Percentiles rank a stretch among this genome's conserved stretches.
Conservation (phyloP, 2,329 filamentous ascomycete genomes). For the Scedosporium aurantiacum region DNA sequence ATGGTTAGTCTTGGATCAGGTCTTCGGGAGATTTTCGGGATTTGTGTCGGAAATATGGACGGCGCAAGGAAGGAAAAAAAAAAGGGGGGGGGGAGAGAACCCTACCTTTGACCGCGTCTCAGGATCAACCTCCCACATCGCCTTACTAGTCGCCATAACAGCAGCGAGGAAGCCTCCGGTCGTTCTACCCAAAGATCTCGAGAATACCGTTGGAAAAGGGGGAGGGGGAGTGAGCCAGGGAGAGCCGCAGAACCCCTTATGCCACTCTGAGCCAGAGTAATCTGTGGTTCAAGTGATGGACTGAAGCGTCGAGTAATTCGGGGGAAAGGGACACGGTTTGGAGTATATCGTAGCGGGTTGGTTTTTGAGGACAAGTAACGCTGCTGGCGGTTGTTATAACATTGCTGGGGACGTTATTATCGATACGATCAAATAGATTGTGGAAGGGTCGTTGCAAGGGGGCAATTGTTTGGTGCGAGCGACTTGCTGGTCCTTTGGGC, state of each 20-base stretch:
- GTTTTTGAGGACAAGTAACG: not conserved
- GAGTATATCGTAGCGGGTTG: not conserved
- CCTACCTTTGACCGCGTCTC: constrained; percentile 89
- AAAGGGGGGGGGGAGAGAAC: not conserved
- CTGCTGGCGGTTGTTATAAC: not conserved
- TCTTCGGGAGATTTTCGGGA: not conserved
- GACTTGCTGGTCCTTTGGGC: not conserved
- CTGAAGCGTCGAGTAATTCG: not conserved
- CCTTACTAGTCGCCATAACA: constrained; percentile 51
- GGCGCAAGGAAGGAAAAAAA: constrained; percentile 1
- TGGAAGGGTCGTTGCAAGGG: not conserved
- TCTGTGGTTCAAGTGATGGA: too few relatives aligned
- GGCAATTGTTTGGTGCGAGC: not conserved
- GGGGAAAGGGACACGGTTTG: not conserved
- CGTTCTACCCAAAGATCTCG: not conserved
- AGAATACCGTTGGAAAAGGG: not conserved
- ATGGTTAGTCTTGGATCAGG: not conserved
- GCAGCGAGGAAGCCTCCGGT: not conserved
- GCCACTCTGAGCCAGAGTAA: too few relatives aligned
- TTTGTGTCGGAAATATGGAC: not conserved
- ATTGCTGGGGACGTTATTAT: not conserved
- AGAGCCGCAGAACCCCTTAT: not conserved
- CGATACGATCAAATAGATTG: not conserved
- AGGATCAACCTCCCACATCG: constrained; percentile 97
- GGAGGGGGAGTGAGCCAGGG: not conserved